These are phyloP conservation scores for Sphaerostilbella broomeana DNA, from an alignment of 2,329 filamentous ascomycete genomes.

Conservation along the genomic window DNA sequence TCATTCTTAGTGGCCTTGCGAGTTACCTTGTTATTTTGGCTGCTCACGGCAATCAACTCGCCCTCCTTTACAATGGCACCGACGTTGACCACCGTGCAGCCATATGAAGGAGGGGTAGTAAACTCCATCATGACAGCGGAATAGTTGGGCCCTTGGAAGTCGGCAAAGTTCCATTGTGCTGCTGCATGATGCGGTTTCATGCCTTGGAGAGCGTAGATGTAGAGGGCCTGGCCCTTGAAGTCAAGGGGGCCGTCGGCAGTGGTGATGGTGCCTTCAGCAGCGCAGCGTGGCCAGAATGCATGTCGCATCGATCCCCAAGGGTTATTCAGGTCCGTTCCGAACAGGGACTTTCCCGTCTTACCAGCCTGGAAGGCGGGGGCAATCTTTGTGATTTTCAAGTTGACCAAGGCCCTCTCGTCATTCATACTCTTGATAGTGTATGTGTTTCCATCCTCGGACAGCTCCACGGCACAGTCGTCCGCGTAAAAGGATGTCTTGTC, in stretches of 20 bases:
- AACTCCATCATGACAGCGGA: slow-evolving; percentile 94
- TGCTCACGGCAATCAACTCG: slow-evolving; percentile 69
- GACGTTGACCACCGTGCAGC: slow-evolving; percentile 73
- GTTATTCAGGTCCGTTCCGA: slow-evolving; percentile 74
- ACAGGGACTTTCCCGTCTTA: slow-evolving; percentile 75
- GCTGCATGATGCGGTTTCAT: slow-evolving; percentile 99
- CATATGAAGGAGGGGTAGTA: slow-evolving; percentile 89
- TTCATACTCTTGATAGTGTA: slow-evolving; percentile 89
- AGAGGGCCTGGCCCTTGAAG: slow-evolving; percentile 72
- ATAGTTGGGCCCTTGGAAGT: slow-evolving; percentile 82
- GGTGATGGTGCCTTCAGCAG: slow-evolving; percentile 73
- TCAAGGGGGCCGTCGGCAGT: slow-evolving; percentile 76
- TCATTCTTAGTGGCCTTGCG: slow-evolving; percentile 69
- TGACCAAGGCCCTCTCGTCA: slow-evolving; percentile 74
- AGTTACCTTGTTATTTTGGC: slow-evolving; percentile 50
- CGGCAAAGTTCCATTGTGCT: slow-evolving; percentile 84
- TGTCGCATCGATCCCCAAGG: slow-evolving; percentile 94
- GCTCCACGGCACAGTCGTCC: slow-evolving; percentile 74
- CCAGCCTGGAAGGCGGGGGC: slow-evolving; percentile 81
- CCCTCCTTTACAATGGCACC: slow-evolving; percentile 76
- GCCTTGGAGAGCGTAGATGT: slow-evolving; percentile 82
- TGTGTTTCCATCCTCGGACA: slow-evolving; percentile 73
- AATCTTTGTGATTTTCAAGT: slow-evolving; percentile 70
- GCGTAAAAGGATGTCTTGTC: slow-evolving; percentile 80
- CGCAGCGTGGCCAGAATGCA: slow-evolving; percentile 87